These are phyloP conservation scores for Colletotrichum salicis DNA, from an alignment of 2,329 filamentous ascomycete species.

Conservation along the genomic window DNA sequence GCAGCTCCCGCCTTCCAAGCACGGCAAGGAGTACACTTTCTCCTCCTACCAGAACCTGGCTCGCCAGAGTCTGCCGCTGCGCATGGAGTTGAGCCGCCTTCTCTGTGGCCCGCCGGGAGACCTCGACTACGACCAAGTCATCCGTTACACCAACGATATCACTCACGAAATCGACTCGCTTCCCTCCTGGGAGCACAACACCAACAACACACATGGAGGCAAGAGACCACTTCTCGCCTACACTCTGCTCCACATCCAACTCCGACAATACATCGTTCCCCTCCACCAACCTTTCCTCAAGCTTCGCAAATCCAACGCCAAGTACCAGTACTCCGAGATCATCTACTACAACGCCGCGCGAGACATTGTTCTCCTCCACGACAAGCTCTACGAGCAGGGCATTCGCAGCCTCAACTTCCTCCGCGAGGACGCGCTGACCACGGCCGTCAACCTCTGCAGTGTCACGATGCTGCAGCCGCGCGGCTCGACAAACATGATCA, in stretches of 20 bases:
- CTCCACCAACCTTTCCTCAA: conserved; percentile 71
- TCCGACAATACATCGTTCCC: conserved; percentile 71
- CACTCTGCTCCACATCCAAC: conserved; percentile 69
- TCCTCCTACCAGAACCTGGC: conserved; percentile 69
- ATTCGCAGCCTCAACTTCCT: conserved; percentile 69
- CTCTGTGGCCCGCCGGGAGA: conserved; percentile 65
- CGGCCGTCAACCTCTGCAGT: conserved; percentile 70
- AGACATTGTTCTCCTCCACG: conserved; percentile 70
- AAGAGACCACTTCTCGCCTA: conserved; percentile 69
- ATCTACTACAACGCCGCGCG: conserved; percentile 72
- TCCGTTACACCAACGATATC: conserved; percentile 69
- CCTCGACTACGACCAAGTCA: conserved; percentile 70
- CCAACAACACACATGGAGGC: conserved; percentile 49
- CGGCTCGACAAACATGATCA: conserved; percentile 70
- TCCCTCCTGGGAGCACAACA: conserved; percentile 62
- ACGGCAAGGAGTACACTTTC: conserved; percentile 65
- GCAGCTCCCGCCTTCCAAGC: conserved; percentile 61
- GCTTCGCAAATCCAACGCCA: conserved; percentile 67
- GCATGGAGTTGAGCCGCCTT: conserved; percentile 67
- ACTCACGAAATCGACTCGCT: conserved; percentile 70
- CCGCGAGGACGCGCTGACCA: conserved; percentile 68
- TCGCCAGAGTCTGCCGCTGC: conserved; percentile 65
- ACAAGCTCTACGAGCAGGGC: conserved; percentile 68
- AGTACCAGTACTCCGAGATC: conserved; percentile 71
- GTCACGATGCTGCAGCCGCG: conserved; percentile 70